Conservation (phyloP, 1,139 yeast genomes). For the Diutina scorzettiae region DNA sequence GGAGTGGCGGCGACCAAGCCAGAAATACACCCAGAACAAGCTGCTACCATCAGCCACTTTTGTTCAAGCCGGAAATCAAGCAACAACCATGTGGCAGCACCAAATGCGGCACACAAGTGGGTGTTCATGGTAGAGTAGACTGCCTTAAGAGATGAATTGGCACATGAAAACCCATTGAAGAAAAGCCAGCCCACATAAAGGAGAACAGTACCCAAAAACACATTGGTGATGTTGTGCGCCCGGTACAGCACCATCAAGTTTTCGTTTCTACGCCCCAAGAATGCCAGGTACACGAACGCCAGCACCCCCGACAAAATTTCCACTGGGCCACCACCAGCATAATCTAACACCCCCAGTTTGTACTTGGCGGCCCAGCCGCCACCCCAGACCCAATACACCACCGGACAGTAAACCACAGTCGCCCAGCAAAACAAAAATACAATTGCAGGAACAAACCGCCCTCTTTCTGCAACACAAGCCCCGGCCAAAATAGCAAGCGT, state of each 20-base stretch:
- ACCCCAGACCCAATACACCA: slow-evolving; percentile 94
- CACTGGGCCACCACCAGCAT: slow-evolving; percentile 98
- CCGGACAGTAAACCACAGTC: slow-evolving; percentile 84
- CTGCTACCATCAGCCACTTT: slow-evolving; percentile 91
- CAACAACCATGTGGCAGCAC: slow-evolving; percentile 86
- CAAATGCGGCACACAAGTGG: slow-evolving; percentile 79
- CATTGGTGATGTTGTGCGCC: slow-evolving; percentile 88
- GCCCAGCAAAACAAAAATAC: slow-evolving; percentile 81
- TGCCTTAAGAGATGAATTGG: slow-evolving; percentile 52
- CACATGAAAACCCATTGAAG: slow-evolving; percentile 76
- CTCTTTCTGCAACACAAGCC: slow-evolving; percentile 84
- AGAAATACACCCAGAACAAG: slow-evolving; percentile 90
- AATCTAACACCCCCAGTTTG: slow-evolving; percentile 85
- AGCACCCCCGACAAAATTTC: slow-evolving; percentile 87
- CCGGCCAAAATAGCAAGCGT: slow-evolving; percentile 89
- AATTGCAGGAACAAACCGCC: slow-evolving; percentile 76
- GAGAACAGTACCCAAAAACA: slow-evolving; percentile 63
- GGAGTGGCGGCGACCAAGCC: slow-evolving; percentile 97
- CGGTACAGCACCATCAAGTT: slow-evolving; percentile 79
- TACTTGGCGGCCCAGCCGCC: slow-evolving; percentile 76
- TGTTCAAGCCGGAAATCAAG: slow-evolving; percentile 79
- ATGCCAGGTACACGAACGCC: slow-evolving; percentile 76
- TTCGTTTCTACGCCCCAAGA: slow-evolving; percentile 75
- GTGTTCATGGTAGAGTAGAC: slow-evolving; percentile 86
- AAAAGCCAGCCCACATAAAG: slow-evolving; percentile 72